These are phyloP conservation scores for Aspergillus arachidicola DNA, from an alignment of 2,329 filamentous ascomycete species.

Conservation along the genomic window DNA sequence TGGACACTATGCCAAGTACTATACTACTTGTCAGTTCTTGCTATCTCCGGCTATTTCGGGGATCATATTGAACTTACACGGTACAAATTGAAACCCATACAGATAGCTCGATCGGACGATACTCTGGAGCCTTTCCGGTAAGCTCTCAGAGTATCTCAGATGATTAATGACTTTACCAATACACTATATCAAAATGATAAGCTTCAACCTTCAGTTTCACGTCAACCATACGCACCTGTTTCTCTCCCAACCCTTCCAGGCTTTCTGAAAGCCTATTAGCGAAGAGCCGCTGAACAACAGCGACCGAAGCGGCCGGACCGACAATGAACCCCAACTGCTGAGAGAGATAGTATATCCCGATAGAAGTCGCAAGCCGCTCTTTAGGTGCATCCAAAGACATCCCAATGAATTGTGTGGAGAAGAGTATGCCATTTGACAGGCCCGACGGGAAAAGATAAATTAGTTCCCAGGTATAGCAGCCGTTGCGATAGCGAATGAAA, in stretches of 20 bases:
- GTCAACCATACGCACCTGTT: background rate
- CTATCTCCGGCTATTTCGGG: background rate
- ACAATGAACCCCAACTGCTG: conserved; percentile 24
- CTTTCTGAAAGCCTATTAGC: conserved; percentile 1
- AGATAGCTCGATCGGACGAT: conserved; percentile 15
- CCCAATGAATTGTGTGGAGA: conserved; percentile 20
- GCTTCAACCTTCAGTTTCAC: too few species aligned
- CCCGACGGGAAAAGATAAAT: conserved; percentile 16
- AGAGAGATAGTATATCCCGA: conserved; percentile 19
- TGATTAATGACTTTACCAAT: conserved; percentile 17
- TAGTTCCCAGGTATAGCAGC: conserved; percentile 15
- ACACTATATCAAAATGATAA: conserved; percentile 1
- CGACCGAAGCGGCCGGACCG: conserved; percentile 13
- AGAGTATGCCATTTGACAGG: conserved; percentile 14
- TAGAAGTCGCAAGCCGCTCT: conserved; percentile 9
- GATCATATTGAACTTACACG: conserved; percentile 10
- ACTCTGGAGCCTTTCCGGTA: conserved; percentile 8
- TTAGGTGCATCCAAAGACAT: conserved; percentile 13
- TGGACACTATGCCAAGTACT: background rate
- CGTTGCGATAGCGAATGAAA: conserved; percentile 15
- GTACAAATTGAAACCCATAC: conserved; percentile 12
- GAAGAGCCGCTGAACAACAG: conserved; percentile 18
- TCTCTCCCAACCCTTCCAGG: background rate
- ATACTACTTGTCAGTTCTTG: background rate
- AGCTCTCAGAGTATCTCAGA: conserved; percentile 2